Base-by-base conservation (phyloP, 257 asterid genomes). In the Eucommia ulmoides region DNA sequence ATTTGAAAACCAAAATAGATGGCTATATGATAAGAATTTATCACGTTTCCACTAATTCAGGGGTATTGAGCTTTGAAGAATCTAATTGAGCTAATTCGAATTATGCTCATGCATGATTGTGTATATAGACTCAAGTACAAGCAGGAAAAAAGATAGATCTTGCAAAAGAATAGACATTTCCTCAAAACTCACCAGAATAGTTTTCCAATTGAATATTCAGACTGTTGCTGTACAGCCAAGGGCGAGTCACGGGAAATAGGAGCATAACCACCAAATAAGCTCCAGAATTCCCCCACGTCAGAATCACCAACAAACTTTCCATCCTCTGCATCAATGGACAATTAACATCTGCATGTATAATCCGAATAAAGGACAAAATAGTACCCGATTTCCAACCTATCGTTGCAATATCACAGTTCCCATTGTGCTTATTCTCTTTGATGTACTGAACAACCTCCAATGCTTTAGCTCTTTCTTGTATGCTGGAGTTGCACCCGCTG, bases 391-490 rank as follows among this genome's bases (percentile, higher is more conserved):
- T 58, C 72, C 23, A 17, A 86, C 96, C 96, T 41, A 86, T 68
- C 19, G 93, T 60, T 16, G 89, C 94, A 67, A 86, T 70, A 26
- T 74, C 94, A 71, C 96, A 86, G 58, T 72, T 80, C 46, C 94
- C 96, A 23, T 67, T 72, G 63, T 86, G 94, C 58, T 72, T 78
- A 42, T 80, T 75, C 60, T 86, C 96, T 64, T 80, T 86, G 58
- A 86, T 59, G 60, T 80, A 86, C 70, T 86, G 84, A 66, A 86
- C 89, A 67, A 86, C 96, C 70, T 82, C 96, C 61, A 86, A 71
- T 49, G 94, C 93, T 66, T 82, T 86, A 55, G 94, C 96, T 70
- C 96, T 80, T 67, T 77, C 94, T 77, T 82, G 96, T 52, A 74
- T 80, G 26, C 73, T 67, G 49, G 96, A 74, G 64, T 80, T 82